phyloP scores from a whole-genome alignment of 768 basidiomycete genomes.

The Hirschioporus abietinus region DNA sequence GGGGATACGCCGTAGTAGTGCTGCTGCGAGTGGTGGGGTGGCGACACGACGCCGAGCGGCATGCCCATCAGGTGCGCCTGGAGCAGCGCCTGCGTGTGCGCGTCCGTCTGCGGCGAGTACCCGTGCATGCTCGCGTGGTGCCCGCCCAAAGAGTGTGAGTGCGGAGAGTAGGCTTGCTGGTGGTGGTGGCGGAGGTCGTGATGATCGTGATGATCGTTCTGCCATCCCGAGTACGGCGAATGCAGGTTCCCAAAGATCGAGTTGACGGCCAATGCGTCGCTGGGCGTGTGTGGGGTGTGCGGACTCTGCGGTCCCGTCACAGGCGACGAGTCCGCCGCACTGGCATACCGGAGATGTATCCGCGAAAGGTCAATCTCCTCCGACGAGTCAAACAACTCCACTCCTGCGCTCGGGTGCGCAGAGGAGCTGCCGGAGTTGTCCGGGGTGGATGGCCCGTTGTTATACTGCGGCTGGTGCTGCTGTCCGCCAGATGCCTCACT shows the following conservation, averaged over 20 bases:
- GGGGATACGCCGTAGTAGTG: conserved; percentile 17
- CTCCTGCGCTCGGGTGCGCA: neutral
- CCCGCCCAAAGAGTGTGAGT: neutral
- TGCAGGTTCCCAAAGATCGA: neutral
- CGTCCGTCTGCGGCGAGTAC: neutral
- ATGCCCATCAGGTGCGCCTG: neutral
- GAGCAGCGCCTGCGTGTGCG: neutral
- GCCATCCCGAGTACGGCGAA: neutral
- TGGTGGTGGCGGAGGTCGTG: neutral
- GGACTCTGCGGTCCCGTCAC: neutral
- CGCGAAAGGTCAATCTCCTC: neutral
- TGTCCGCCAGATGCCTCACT: neutral
- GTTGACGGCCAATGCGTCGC: neutral
- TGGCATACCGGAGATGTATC: neutral
- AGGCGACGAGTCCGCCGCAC: neutral
- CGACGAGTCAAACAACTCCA: neutral
- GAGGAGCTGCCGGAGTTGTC: neutral
- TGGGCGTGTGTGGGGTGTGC: neutral
- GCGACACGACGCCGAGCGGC: conserved; percentile 12
- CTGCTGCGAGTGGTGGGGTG: conserved; percentile 10
- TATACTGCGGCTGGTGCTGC: neutral
- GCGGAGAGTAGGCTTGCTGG: neutral
- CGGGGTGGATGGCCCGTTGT: neutral
- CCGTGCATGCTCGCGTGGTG: neutral
- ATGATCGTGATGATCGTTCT: neutral